A percentile compares a stretch with the other conserved stretches of the same genome.
Conservation (phyloP, 2,329 filamentous ascomycete species). For the Furcasterigmium sp. region DNA sequence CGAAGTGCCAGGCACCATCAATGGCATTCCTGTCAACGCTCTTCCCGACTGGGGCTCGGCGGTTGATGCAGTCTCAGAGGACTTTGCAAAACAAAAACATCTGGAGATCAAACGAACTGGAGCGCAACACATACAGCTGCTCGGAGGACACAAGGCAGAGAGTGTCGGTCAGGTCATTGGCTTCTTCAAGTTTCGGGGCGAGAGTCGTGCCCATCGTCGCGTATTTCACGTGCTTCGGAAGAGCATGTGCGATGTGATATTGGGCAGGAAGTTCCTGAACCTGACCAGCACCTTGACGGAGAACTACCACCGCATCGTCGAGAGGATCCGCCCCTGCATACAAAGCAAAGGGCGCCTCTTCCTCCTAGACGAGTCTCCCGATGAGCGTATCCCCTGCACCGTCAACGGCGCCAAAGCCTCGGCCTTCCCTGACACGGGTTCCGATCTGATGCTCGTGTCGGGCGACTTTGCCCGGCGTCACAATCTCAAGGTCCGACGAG, state of each 20-base stretch:
- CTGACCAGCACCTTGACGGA: constrained; percentile 4
- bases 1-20: background rate
- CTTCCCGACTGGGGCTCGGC: background rate
- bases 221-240: constrained; percentile 3
- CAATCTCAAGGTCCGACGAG: background rate
- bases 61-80: background rate
- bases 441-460: background rate
- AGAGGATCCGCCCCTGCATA: background rate
- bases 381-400: constrained; percentile 1
- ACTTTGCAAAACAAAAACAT: background rate
- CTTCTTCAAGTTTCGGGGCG: background rate
- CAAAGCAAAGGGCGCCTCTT: background rate
- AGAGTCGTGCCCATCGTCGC: background rate
- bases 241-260: constrained; percentile 2
- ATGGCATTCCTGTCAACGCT: background rate
- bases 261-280: constrained; percentile 3
- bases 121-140: background rate
- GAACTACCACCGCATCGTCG: background rate
- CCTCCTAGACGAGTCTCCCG: background rate
- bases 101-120: background rate
- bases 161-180: background rate
- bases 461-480: background rate
- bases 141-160: background rate
- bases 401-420: constrained; percentile 2
- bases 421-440: constrained; percentile 8